Evolutionary conservation across 352 stramenopile genomes (phyloP), one percentile per base, ranked within the genome.

Genomic region (Phytophthora podocarpi): DNA sequence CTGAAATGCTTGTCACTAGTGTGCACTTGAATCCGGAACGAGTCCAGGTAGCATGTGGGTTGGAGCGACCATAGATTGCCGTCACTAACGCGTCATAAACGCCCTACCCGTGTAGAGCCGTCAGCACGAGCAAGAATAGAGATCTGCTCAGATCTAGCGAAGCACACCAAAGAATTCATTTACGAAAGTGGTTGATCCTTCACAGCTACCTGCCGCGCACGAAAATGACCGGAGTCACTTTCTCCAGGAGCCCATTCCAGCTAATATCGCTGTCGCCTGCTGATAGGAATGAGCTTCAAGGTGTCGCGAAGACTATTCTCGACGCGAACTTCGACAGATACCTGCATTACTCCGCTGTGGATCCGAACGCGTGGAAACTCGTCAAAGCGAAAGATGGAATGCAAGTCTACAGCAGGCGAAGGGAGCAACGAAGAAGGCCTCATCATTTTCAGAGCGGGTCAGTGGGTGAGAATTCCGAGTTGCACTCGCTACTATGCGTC

Each of bases 261-360:
- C 23, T 20, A 9, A 34, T 78, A 10, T 49, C 45, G 18, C 54
- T 84, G 31, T 59, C 56, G 4, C 15, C 43, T 9, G 11, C 23
- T 6, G 64, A 74, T 32, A 36, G 26, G 16, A 31, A 26, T 0
- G 37, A 75, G 10, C 61, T 84, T 2, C 49, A 64, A 26, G 20
- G 21, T 32, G 41, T 79, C 9, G 53, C 65, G 27, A 46, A 67
- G 18, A 65, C 34, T 4, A 62, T 80, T 12, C 48, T 81, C 2
- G 21, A 64, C 4, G 69, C 70, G 9, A 74, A 70, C 30, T 41
- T 78, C 6, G 62, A 63, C 15, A 39, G 72, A 40, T 82, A 85
- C 56, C 48, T 67, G 39, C 47, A 52, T 4, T 74, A 70, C 28
- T 30, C 36, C 1, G 36, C 15, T n/a, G 65, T 74, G 23, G 50